These are phyloP conservation scores for Pseudocercospora crystallina DNA, from an alignment of 2,329 filamentous ascomycete genomes.

Conservation along the genomic window DNA sequence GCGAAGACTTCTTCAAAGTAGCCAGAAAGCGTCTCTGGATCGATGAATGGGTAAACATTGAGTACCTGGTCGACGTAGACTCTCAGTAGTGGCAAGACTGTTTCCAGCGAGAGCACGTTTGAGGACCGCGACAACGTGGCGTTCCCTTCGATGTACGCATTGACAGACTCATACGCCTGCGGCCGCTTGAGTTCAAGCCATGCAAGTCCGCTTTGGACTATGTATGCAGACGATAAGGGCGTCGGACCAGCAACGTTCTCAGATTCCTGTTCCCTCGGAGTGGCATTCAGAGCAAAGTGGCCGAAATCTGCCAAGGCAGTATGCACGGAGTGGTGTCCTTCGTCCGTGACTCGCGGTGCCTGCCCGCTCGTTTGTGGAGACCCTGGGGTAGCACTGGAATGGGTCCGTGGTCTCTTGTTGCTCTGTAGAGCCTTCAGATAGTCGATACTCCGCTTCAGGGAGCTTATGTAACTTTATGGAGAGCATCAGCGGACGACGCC, in stretches of 20 bases:
- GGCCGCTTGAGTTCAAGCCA: no score
- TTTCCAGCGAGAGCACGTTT: neutral
- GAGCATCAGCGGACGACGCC: no score
- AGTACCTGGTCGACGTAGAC: slow-evolving; percentile 1
- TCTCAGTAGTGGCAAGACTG: neutral
- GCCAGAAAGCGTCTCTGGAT: neutral
- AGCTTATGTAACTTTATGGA: neutral
- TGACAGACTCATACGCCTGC: no score
- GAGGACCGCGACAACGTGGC: no score
- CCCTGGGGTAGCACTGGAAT: no score
- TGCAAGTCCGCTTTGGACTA: no score
- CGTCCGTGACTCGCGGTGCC: no score
- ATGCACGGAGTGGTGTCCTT: neutral
- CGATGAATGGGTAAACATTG: slow-evolving; percentile 2
- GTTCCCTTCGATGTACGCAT: no score
- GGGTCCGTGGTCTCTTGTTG: neutral
- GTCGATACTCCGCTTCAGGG: slow-evolving; percentile 1
- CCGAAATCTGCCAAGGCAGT: slow-evolving; percentile 3
- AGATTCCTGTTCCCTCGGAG: neutral
- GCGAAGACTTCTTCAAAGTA: no score
- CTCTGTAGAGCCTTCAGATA: neutral
- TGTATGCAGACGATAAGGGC: no score
- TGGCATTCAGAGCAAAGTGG: slow-evolving; percentile 5
- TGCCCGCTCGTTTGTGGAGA: neutral
- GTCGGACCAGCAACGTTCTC: no score